phyloP scores from a whole-genome alignment of 768 basidiomycete genomes.

The Boletus coccyginus region DNA sequence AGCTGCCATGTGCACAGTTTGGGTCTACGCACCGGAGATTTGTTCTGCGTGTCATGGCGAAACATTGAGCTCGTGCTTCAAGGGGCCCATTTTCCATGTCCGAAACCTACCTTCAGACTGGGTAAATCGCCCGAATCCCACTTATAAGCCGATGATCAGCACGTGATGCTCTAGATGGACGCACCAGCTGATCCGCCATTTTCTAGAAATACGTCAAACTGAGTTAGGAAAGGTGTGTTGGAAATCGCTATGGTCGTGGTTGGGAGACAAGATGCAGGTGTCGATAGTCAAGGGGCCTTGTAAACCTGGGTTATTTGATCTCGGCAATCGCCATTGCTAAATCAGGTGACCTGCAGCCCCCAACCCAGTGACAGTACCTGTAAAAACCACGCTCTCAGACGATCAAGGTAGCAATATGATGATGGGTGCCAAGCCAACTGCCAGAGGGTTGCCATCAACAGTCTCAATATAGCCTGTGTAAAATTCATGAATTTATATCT shows the following conservation, averaged over 20 bases:
- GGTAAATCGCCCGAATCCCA: conserved; percentile 5
- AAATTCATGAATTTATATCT: conserved; percentile 8
- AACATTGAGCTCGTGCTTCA: not conserved
- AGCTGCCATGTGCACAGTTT: not conserved
- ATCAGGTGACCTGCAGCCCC: conserved; percentile 20
- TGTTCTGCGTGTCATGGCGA: conserved; percentile 57
- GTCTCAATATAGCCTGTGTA: conserved; percentile 9
- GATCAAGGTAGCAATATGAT: not conserved
- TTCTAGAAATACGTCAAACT: conserved; percentile 19
- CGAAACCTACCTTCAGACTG: conserved; percentile 57
- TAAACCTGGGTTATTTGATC: conserved; percentile 17
- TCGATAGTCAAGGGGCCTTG: conserved; percentile 6
- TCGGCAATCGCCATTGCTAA: conserved; percentile 34
- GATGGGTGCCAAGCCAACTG: too few species aligned
- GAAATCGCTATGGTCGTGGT: conserved; percentile 1
- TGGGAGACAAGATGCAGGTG: not conserved
- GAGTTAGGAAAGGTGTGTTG: not conserved
- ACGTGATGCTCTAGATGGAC: conserved; percentile 22
- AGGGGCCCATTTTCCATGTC: not conserved
- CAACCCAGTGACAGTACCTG: conserved; percentile 13
- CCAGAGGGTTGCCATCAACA: too few species aligned
- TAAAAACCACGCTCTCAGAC: not conserved
- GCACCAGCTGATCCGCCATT: conserved; percentile 61
- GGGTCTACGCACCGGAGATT: conserved; percentile 68
- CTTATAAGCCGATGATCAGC: conserved; percentile 12